Base-by-base conservation (phyloP, 108 stramenopile species). In the Nitzschia inconspicua region DNA sequence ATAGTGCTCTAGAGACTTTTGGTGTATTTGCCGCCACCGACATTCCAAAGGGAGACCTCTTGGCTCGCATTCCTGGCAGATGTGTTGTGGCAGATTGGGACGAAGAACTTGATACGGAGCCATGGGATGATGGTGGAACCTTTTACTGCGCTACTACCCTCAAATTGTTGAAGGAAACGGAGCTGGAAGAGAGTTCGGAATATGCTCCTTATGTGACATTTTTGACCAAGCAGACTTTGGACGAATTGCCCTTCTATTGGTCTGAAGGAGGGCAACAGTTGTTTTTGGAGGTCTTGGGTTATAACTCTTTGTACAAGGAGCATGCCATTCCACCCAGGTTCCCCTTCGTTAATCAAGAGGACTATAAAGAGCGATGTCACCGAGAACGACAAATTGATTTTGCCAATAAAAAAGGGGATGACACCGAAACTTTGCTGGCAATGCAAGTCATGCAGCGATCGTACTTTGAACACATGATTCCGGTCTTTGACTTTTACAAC, bases 381-480 rank as follows among this genome's bases (percentile, higher is more conserved):
- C 59, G 51, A 24, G 61, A 63, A 19, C 34, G 29, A 3, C 56
- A 39, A 7, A 61, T 63, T 37, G 31, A 25, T 3, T 7, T 62
- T 40, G 47, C 46, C 2, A 36, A 43, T 9, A 60, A 72, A 11
- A 60, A 50, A 14, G n/a, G n/a, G n/a, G n/a, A n/a, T n/a, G n/a
- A n/a, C n/a, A n/a, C n/a, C n/a, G n/a, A n/a, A n/a, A n/a, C n/a
- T n/a, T n/a, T n/a, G n/a, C n/a, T n/a, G n/a, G 53, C 61, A 26
- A 50, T 71, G 46, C 4, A 72, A 13, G 70, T 83, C 4, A 52
- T 79, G n/a, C 68, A 79, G 22, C 54, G 84, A 32, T 70, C 65
- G 0, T 83, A 85, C 72, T 84, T 81, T 57, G 67, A 72, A 28
- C 48, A 75, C 42, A 70, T 92, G 78, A 72, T 54, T 36, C 69